Base-by-base conservation (phyloP, 202 grass and related monocot species). In the Saccharum hybrid region DNA sequence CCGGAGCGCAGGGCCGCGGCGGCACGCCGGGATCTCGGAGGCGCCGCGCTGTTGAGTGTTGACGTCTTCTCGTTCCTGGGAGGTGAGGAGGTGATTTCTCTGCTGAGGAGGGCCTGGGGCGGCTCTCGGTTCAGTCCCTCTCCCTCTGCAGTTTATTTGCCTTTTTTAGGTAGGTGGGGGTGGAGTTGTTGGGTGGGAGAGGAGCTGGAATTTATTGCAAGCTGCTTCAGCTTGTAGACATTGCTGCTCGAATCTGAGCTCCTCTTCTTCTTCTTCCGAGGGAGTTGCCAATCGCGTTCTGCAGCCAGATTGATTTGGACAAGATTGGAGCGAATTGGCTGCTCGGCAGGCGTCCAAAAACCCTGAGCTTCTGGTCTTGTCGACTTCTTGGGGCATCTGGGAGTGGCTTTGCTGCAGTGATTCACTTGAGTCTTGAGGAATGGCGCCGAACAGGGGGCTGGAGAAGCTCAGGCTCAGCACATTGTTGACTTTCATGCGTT, bases 401-500 rank as follows among this genome's bases (percentile, higher is more conserved):
- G 31, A 71, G 37, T 43, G 15, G 57, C 57, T 62, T 66, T 81
- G 66, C 52, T 63, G 61, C 31, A 40, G 18, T 70, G 23, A 22
- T 57, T 62, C 79, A 61, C 11, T 31, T 57, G 68, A 75, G 4
- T 74, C 11, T 41, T 23, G 15, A n/a, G 14, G 62, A 77, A 90
- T 90, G 89, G 89, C 83, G 30, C 41, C 28, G 69, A 91, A 15
- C 19, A 86, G 19, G 83, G 91, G 22, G 66, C 79, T 78, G 40
- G 90, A 80, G 71, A 94, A 88, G 75, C 70, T 89, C 40, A 93
- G 70, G 76, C 79, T 88, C 46, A 92, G 91, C 14, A 78, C 80
- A 78, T 80, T 96, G 56, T 91, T 92, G 81, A 83, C 78, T 70
- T 96, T 96, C 28, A 77, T 86, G 22, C 89, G 84, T 4, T 87